Evolutionary conservation across 164 flowering plant genomes (phyloP).

Genomic region (Tetracentron sinense): DNA sequence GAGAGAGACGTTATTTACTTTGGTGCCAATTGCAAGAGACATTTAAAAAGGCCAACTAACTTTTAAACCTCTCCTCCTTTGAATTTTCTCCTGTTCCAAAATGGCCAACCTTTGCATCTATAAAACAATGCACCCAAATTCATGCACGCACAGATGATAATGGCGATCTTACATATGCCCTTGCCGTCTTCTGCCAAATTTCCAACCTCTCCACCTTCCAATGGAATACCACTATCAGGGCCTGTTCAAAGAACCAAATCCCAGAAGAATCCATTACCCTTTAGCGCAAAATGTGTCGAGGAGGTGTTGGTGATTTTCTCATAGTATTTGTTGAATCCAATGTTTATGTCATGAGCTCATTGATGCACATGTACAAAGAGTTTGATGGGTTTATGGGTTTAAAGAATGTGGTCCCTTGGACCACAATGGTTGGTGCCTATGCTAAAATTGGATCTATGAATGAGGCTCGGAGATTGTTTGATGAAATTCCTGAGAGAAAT

Average conservation of each 20-base stretch:
- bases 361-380: constrained; percentile 20
- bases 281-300: too few relatives aligned
- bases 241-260: constrained; percentile 10
- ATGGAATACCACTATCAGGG: constrained; percentile 22
- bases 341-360: constrained; percentile 9
- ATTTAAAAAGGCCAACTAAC: neutral
- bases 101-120: neutral
- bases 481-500: constrained; percentile 24
- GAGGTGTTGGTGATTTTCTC: constrained; percentile 8
- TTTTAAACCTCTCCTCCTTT: too few relatives aligned
- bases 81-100: neutral
- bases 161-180: constrained; percentile 6
- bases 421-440: constrained; percentile 10
- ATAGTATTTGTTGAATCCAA: neutral
- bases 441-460: constrained; percentile 15
- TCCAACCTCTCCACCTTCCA: constrained; percentile 14
- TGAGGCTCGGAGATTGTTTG: constrained; percentile 16
- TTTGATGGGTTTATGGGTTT: constrained; percentile 13
- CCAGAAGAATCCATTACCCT: neutral
- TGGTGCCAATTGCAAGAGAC: neutral
- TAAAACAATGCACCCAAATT: constrained; percentile 8
- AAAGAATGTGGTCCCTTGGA: constrained; percentile 22
- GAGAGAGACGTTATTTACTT: too few relatives aligned
- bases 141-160: constrained; percentile 8
- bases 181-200: constrained; percentile 10